phyloP scores from a whole-genome alignment of 805 yeast genomes.

The Lachancea lanzarotensis region DNA sequence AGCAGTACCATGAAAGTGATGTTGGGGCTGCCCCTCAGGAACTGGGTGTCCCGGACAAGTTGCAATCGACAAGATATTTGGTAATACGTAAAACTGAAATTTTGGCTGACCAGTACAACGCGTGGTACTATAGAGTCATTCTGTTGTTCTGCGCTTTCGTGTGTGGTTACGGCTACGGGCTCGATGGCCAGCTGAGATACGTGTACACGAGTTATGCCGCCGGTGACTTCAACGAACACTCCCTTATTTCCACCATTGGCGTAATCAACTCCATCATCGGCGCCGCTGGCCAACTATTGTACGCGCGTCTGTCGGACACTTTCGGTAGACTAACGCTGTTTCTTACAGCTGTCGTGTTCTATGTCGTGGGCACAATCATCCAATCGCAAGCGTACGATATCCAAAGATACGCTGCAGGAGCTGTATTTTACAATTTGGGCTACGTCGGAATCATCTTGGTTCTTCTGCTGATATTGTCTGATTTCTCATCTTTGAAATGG shows the following conservation, averaged over 20 bases:
- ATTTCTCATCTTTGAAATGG: conserved; percentile 63
- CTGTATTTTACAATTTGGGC: conserved; percentile 44
- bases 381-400: conserved; percentile 50
- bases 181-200: conserved; percentile 45
- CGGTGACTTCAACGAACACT: conserved; percentile 41
- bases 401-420: conserved; percentile 50
- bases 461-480: conserved; percentile 54
- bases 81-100: conserved; percentile 48
- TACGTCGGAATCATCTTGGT: conserved; percentile 58
- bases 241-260: conserved; percentile 45
- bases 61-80: conserved; percentile 28
- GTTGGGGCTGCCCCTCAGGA: not conserved
- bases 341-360: conserved; percentile 39
- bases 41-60: conserved; percentile 11
- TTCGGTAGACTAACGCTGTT: conserved; percentile 50
- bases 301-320: conserved; percentile 49
- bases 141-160: conserved; percentile 42
- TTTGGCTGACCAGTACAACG: conserved; percentile 39
- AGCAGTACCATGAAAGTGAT: not conserved
- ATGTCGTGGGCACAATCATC: conserved; percentile 50
- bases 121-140: conserved; percentile 30
- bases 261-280: conserved; percentile 48
- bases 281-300: conserved; percentile 52
- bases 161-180: conserved; percentile 49
- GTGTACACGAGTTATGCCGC: conserved; percentile 51